Evolutionary conservation across 73 alveolate species (phyloP).

Genomic region (Tetrahymena malaccensis): DNA sequence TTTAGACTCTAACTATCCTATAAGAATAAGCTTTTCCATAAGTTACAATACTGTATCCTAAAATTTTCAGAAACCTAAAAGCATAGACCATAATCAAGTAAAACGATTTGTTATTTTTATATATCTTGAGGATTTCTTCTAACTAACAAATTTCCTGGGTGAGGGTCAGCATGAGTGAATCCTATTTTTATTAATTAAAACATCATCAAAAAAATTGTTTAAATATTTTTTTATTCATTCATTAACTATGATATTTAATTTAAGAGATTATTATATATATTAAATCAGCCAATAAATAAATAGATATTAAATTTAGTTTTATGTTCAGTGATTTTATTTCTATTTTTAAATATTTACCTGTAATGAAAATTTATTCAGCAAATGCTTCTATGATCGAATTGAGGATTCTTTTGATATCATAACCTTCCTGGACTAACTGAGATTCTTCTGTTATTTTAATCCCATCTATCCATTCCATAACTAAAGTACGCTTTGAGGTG

Average conservation of each 20-base stretch:
- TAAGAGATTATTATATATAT: not conserved
- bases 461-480: slow-evolving; percentile 66
- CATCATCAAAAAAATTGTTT: too few species aligned
- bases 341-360: not conserved
- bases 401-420: slow-evolving; percentile 39
- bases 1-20: slow-evolving; percentile 27
- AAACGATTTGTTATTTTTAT: slow-evolving; percentile 48
- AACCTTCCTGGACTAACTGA: slow-evolving; percentile 18
- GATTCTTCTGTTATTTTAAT: slow-evolving; percentile 54
- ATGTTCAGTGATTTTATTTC: not conserved
- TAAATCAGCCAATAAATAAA: too few species aligned
- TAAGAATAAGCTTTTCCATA: slow-evolving; percentile 44
- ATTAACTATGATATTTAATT: not conserved
- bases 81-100: slow-evolving; percentile 64
- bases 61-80: slow-evolving; percentile 24
- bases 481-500: slow-evolving; percentile 25
- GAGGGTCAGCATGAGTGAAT: slow-evolving; percentile 72
- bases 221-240: too few species aligned
- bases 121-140: slow-evolving; percentile 44
- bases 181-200: slow-evolving; percentile 5
- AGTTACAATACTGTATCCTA: slow-evolving; percentile 33
- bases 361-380: slow-evolving; percentile 58
- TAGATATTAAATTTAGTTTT: not conserved
- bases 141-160: slow-evolving; percentile 72
- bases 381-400: slow-evolving; percentile 53